Evolutionary conservation across 2,329 filamentous ascomycete species (phyloP).

Genomic region (Mycosphaerelloides madeirae): DNA sequence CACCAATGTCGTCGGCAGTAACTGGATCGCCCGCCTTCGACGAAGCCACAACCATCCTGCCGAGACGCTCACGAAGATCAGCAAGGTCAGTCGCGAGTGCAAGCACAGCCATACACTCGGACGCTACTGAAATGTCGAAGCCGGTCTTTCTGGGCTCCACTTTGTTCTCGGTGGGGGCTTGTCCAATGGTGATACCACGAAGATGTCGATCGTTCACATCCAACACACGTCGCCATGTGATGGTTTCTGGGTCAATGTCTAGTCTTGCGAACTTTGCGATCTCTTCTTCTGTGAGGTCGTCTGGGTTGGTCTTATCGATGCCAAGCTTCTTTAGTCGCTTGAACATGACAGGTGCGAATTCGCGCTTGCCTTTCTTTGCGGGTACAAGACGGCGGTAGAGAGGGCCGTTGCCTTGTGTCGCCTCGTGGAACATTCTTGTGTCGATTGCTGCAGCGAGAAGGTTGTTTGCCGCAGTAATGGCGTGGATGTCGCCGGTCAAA

Average conservation of each 20-base stretch:
- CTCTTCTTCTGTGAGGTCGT: constrained; percentile 86
- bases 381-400: constrained; percentile 87
- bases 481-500: constrained; percentile 95
- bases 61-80: constrained; percentile 89
- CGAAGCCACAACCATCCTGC: constrained; percentile 90
- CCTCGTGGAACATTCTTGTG: constrained; percentile 97
- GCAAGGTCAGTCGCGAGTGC: constrained; percentile 81
- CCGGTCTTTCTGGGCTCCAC: constrained; percentile 82
- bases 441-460: constrained; percentile 93
- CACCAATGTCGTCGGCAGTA: constrained; percentile 92
- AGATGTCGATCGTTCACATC: constrained; percentile 97
- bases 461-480: constrained; percentile 95
- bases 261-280: constrained; percentile 82
- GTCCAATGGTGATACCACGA: constrained; percentile 81
- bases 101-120: constrained; percentile 97
- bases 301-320: constrained; percentile 88
- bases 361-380: constrained; percentile 79
- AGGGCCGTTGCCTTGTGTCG: constrained; percentile 83
- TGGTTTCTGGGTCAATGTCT: constrained; percentile 93
- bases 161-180: constrained; percentile 77
- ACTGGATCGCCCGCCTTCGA: constrained; percentile 82
- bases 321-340: constrained; percentile 90
- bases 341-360: constrained; percentile 87
- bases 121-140: constrained; percentile 96
- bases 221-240: constrained; percentile 92